Evolutionary conservation across 2,329 filamentous ascomycete species (phyloP).

Genomic region (Fonsecaea multimorphosa): DNA sequence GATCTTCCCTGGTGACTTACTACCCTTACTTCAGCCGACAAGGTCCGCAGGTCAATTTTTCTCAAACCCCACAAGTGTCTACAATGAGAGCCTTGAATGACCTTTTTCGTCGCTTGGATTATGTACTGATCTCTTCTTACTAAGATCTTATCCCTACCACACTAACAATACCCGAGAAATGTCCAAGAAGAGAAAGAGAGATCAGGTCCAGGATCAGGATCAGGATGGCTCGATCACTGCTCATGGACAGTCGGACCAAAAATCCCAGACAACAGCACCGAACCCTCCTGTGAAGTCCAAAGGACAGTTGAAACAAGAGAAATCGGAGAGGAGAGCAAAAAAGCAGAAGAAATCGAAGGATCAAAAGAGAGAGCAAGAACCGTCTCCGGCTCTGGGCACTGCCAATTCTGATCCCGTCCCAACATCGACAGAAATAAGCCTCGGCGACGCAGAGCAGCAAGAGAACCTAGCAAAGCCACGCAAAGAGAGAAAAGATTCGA

Average conservation of each 20-base stretch:
- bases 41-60: constrained; percentile 18
- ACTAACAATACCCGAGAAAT: constrained; percentile 20
- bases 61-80: neutral
- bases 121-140: constrained; percentile 4
- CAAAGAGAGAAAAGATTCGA: constrained; percentile 41
- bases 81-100: neutral
- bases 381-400: neutral
- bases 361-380: constrained; percentile 10
- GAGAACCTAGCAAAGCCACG: constrained; percentile 45
- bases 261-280: constrained; percentile 1
- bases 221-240: constrained; percentile 19
- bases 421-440: neutral
- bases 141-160: constrained; percentile 6
- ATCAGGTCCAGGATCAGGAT: constrained; percentile 14
- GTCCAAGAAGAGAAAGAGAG: constrained; percentile 35
- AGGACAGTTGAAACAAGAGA: constrained; percentile 34
- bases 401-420: neutral
- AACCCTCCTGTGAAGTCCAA: constrained; percentile 20
- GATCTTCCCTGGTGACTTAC: constrained; percentile 10
- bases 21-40: neutral
- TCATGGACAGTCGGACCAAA: constrained; percentile 12
- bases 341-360: constrained; percentile 34
- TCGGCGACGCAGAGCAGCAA: neutral
- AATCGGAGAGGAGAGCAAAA: constrained; percentile 38
- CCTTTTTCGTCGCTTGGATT: constrained; percentile 2